phyloP scores from a whole-genome alignment of 2,329 filamentous ascomycete genomes.

The Aspergillus sojae region DNA sequence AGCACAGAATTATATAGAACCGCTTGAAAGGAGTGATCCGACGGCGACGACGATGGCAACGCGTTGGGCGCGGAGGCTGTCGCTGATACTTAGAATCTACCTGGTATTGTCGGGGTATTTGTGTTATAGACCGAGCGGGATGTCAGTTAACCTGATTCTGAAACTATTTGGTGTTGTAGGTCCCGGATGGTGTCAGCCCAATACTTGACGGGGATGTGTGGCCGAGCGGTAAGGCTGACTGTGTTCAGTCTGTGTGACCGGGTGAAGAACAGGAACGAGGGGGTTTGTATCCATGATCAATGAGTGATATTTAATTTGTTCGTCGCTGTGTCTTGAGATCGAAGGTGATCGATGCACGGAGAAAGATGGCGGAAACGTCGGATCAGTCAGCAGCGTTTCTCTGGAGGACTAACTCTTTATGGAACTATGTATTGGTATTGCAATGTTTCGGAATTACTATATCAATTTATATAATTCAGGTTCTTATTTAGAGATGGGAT shows the following conservation, averaged over 20 bases:
- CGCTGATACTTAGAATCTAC: neutral
- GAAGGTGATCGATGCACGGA: conserved; percentile 40
- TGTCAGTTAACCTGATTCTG: neutral
- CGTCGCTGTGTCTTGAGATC: conserved; percentile 15
- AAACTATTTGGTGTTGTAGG: neutral
- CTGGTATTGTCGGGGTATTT: neutral
- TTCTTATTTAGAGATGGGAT: neutral
- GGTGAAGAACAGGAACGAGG: neutral
- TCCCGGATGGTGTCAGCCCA: neutral
- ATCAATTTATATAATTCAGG: neutral
- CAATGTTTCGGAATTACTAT: neutral
- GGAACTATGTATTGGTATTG: neutral
- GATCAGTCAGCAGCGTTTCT: conserved; percentile 27
- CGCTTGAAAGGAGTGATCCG: neutral
- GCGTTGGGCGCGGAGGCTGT: neutral
- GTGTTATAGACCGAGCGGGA: neutral
- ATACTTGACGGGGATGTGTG: neutral
- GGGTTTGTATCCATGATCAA: neutral
- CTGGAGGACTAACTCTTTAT: conserved; percentile 3
- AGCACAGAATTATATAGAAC: conserved; percentile 3
- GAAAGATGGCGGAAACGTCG: conserved; percentile 23
- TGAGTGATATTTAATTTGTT: neutral
- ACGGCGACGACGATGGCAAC: neutral
- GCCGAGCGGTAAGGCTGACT: neutral
- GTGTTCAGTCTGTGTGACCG: neutral